A percentile compares a stretch with the other conserved stretches of the same genome.
Evolutionary conservation across 2,329 filamentous ascomycete species (phyloP).

Genomic region (Aspergillus neotritici): DNA sequence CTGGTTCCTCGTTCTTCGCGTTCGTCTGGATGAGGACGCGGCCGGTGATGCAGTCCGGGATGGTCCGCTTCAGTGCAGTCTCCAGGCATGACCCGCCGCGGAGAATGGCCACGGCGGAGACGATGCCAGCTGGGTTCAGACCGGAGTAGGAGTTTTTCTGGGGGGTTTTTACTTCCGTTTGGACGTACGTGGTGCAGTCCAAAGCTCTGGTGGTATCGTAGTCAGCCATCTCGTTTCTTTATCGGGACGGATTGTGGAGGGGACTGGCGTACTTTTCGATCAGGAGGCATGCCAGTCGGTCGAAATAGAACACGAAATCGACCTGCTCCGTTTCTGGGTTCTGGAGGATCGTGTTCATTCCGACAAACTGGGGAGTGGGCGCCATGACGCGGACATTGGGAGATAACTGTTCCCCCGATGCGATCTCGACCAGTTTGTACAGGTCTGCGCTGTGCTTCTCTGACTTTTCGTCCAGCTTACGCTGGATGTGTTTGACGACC

Average conservation of each 20-base stretch:
- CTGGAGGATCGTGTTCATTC: constrained; percentile 87
- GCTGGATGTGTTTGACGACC: constrained; percentile 89
- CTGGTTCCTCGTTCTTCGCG: constrained; percentile 76
- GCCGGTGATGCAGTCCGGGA: constrained; percentile 87
- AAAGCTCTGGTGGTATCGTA: constrained; percentile 53
- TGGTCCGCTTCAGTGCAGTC: constrained; percentile 78
- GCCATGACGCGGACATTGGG: constrained; percentile 67
- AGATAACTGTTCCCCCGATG: constrained; percentile 66
- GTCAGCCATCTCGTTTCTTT: constrained; percentile 2
- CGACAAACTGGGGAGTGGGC: constrained; percentile 72
- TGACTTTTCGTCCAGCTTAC: constrained; percentile 81
- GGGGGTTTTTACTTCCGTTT: constrained; percentile 63
- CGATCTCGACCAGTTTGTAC: constrained; percentile 65
- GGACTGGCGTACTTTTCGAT: constrained; percentile 56
- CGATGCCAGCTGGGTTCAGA: constrained; percentile 62
- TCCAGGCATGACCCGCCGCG: constrained; percentile 86
- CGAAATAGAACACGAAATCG: constrained; percentile 97
- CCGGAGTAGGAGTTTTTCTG: constrained; percentile 65
- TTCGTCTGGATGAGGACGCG: constrained; percentile 88
- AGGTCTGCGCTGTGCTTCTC: constrained; percentile 74
- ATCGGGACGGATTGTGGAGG: no score
- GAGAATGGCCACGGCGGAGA: constrained; percentile 81
- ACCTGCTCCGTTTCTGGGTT: constrained; percentile 72
- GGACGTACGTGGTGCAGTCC: constrained; percentile 67
- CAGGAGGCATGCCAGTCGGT: constrained; percentile 76